Evolutionary conservation across 108 stramenopile species (phyloP).

Genomic region (Chaetoceros tenuissimus): DNA sequence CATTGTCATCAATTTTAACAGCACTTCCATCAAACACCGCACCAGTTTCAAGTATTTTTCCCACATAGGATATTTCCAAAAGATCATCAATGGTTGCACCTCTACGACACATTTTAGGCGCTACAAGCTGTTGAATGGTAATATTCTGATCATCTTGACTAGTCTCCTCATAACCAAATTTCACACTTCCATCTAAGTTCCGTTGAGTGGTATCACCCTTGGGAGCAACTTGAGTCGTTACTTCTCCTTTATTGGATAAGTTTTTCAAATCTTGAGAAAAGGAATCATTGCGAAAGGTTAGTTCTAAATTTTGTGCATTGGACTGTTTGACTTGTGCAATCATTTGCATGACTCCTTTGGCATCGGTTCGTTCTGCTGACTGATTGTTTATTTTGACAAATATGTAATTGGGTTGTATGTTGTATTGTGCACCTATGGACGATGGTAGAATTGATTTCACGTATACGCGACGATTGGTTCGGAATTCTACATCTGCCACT

Average conservation of each 20-base stretch:
- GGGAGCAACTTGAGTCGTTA: constrained; percentile 70
- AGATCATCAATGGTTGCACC: constrained; percentile 65
- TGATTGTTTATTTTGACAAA: constrained; percentile 55
- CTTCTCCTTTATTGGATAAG: constrained; percentile 13
- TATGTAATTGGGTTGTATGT: constrained; percentile 56
- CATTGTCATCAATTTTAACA: constrained; percentile 63
- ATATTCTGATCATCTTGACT: constrained; percentile 61
- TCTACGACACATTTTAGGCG: constrained; percentile 63
- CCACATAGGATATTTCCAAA: constrained; percentile 72
- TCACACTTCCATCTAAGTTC: constrained; percentile 45
- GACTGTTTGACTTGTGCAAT: constrained; percentile 35
- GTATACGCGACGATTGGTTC: constrained; percentile 59
- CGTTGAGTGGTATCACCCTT: constrained; percentile 69
- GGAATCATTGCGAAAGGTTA: constrained; percentile 64
- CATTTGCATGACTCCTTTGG: constrained; percentile 58
- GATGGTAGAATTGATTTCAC: constrained; percentile 62
- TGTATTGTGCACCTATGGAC: constrained; percentile 47
- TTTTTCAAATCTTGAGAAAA: constrained; percentile 41
- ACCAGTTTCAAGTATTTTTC: constrained; percentile 60
- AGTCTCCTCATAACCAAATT: constrained; percentile 27
- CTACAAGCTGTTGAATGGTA: constrained; percentile 55
- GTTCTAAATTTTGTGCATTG: constrained; percentile 16
- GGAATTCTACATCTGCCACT: constrained; percentile 60
- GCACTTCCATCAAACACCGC: constrained; percentile 74
- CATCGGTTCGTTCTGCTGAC: constrained; percentile 47